Percentiles rank a stretch among this genome's conserved stretches.
Conservation (phyloP, 2,329 filamentous ascomycete species). For the Ciborinia camelliae region DNA sequence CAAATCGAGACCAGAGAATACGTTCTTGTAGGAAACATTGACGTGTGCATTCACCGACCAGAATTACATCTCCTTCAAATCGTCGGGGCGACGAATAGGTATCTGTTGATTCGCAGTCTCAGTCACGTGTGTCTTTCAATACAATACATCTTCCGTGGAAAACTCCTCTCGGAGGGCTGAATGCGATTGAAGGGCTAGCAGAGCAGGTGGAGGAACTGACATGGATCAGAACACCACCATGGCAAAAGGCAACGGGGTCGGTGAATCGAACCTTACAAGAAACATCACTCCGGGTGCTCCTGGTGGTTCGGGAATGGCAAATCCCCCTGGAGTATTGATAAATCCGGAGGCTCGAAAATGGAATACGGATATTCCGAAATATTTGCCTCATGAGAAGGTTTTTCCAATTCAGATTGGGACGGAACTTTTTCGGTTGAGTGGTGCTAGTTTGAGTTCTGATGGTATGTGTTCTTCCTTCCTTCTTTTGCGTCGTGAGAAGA, state of each 20-base stretch:
- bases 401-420: slow-evolving; percentile 70
- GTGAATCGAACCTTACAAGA: neutral
- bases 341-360: slow-evolving; percentile 24
- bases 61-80: too few relatives aligned
- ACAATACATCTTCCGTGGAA: neutral
- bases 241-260: neutral
- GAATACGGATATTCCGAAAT: slow-evolving; percentile 38
- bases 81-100: neutral
- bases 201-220: neutral
- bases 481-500: neutral
- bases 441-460: slow-evolving; percentile 68
- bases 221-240: neutral
- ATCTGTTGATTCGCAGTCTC: neutral
- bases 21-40: too few relatives aligned
- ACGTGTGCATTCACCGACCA: neutral
- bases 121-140: neutral
- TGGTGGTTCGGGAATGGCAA: neutral
- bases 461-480: slow-evolving; percentile 48
- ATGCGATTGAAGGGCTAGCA: neutral
- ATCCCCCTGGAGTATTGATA: slow-evolving; percentile 28
- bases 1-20: too few relatives aligned
- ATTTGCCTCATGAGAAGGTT: slow-evolving; percentile 43
- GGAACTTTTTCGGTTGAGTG: slow-evolving; percentile 65
- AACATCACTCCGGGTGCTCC: neutral
- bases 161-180: neutral